Evolutionary conservation across 306 rosid genomes (phyloP), one percentile per base, ranked within the genome.

Genomic region (Luffa acutangula): DNA sequence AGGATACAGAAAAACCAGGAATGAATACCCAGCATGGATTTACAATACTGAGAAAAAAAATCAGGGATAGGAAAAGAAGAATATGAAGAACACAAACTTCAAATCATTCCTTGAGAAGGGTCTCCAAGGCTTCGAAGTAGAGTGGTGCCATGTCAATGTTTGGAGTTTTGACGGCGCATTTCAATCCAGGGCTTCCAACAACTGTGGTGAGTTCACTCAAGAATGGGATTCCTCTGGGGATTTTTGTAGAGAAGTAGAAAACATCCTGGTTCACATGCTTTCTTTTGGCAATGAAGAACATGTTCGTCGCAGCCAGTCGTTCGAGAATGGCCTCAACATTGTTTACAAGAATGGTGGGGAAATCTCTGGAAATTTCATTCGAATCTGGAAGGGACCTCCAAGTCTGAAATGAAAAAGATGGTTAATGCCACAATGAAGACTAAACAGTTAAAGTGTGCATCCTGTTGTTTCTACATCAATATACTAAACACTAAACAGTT

Each of bases 301-400:
- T 85, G 81, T 90, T 90, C 71, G 97, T 87, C 39, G 90, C 84
- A 41, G 92, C 88, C 49, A 95, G 85, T 65, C 63, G 96, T 72
- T 95, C 99, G 37, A 93, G 77, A 41, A 90, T 85, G 3, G 86
- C 85, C 34, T 93, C 99, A 10, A 84, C 93, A 31, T 82, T 80
- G 65, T 79, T 83, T 73, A 95, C 69, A 84, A 90, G 87, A 54
- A 89, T 59, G 54, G 82, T 76, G 31, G 96, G 91, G 85, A 93
- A 93, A 74, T 95, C 99, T 86, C 83, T 90, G 21, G 94, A 90
- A 70, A 95, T 87, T 88, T 95, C 97, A 65, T 95, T 95, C 75
- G 97, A 84, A 87, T 95, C 97, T 14, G 99, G 99, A 76, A 95
- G 92, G 77, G 97, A 93, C 85, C 99, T 90, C 99, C 99, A 95